A percentile compares a stretch with the other conserved stretches of the same genome.
Evolutionary conservation across 2,329 filamentous ascomycete species (phyloP).

Genomic region (Zymoseptoria pseudotritici): DNA sequence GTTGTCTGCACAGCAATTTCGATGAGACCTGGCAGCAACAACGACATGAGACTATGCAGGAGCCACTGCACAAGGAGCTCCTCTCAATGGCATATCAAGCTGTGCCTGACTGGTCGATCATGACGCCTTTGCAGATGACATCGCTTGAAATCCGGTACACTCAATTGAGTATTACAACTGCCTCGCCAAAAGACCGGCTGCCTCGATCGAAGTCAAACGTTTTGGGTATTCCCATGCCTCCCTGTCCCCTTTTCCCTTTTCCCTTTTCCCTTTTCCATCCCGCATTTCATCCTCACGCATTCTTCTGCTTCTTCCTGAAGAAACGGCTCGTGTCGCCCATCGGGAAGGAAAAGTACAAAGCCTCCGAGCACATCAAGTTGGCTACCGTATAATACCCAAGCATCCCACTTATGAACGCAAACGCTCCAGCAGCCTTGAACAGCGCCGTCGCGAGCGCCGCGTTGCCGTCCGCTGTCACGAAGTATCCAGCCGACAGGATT

Average conservation of each 20-base stretch:
- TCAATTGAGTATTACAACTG: neutral
- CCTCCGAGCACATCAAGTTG: slow-evolving; percentile 37
- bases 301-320: slow-evolving; percentile 30
- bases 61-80: neutral
- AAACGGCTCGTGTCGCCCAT: slow-evolving; percentile 38
- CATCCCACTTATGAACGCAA: slow-evolving; percentile 41
- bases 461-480: slow-evolving; percentile 40
- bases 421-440: slow-evolving; percentile 40
- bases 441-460: slow-evolving; percentile 28
- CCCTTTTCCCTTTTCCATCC: neutral
- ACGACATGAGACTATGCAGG: neutral
- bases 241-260: too few relatives aligned
- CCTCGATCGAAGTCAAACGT: neutral
- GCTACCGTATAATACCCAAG: slow-evolving; percentile 41
- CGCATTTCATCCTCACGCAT: neutral
- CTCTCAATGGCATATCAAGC: neutral
- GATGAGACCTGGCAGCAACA: neutral
- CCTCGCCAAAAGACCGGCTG: too few relatives aligned
- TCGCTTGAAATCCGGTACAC: neutral
- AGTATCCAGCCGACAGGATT: slow-evolving; percentile 39
- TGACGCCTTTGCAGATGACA: neutral
- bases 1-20: neutral
- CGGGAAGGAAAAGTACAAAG: slow-evolving; percentile 31
- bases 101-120: neutral
- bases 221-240: neutral